phyloP scores from a whole-genome alignment of 2,329 filamentous ascomycete genomes.

The Setomelanomma holmii region DNA sequence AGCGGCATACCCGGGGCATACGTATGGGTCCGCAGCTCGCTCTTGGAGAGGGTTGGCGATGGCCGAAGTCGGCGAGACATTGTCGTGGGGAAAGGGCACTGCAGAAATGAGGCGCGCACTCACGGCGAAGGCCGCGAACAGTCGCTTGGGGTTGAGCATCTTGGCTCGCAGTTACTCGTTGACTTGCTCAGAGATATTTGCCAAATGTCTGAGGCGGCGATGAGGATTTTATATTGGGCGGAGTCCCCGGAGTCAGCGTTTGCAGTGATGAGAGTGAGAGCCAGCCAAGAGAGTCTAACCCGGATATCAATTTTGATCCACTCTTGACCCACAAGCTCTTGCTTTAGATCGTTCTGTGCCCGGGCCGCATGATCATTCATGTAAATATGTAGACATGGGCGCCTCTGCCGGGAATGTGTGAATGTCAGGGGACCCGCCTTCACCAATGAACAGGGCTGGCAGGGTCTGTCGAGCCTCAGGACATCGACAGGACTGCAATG shows the following conservation, averaged over 20 bases:
- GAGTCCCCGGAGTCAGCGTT: not conserved
- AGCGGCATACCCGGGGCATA: conserved; percentile 74
- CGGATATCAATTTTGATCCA: conserved; percentile 1
- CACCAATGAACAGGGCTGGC: not conserved
- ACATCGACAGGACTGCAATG: conserved; percentile 4
- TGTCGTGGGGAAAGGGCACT: conserved; percentile 17
- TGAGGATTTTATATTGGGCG: conserved; percentile 11
- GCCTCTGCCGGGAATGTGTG: not conserved
- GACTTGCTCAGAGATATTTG: conserved; percentile 1
- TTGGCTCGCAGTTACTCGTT: conserved; percentile 4
- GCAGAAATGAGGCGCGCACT: conserved; percentile 22
- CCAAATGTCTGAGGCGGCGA: not conserved
- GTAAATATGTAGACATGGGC: not conserved
- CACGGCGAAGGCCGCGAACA: conserved; percentile 22
- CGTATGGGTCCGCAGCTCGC: conserved; percentile 45
- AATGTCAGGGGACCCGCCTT: not conserved
- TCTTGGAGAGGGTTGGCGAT: conserved; percentile 8
- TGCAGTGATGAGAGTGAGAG: not conserved
- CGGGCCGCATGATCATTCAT: not conserved
- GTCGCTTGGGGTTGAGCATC: conserved; percentile 25
- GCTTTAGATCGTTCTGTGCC: not conserved
- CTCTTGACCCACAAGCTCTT: conserved; percentile 18
- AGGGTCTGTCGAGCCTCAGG: not conserved
- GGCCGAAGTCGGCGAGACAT: not conserved
- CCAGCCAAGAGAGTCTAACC: conserved; percentile 7